Evolutionary conservation across 306 rosid species (phyloP).

Genomic region (Corylus americana): DNA sequence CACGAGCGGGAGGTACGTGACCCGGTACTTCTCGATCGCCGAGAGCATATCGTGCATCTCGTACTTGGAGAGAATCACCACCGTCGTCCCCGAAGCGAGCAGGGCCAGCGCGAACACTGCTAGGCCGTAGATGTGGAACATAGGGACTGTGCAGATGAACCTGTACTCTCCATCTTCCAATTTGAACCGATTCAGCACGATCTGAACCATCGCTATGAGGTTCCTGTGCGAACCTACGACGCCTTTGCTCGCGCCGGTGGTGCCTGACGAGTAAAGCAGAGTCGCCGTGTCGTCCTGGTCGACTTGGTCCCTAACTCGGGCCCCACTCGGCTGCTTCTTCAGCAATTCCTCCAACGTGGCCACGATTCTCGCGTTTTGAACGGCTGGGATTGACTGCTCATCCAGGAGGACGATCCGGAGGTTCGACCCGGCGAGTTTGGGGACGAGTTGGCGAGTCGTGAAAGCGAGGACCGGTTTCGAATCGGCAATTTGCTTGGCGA

Average conservation of each 20-base stretch:
- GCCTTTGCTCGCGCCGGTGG: conserved; percentile 91
- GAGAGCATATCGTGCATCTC: conserved; percentile 79
- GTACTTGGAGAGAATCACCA: conserved; percentile 71
- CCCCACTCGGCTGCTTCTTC: conserved; percentile 29
- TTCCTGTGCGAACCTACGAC: conserved; percentile 80
- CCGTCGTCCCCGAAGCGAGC: conserved; percentile 62
- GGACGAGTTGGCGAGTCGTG: conserved; percentile 50
- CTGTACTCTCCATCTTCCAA: conserved; percentile 38
- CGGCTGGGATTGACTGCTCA: background rate
- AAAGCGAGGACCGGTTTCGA: conserved; percentile 75
- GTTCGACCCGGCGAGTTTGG: conserved; percentile 51
- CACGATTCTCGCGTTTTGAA: conserved; percentile 6
- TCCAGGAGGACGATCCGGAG: conserved; percentile 65
- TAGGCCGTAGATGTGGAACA: conserved; percentile 91
- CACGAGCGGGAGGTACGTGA: conserved; percentile 71
- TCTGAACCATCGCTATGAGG: conserved; percentile 66
- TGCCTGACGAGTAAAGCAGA: conserved; percentile 81
- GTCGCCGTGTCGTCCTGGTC: conserved; percentile 82
- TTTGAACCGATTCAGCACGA: conserved; percentile 43
- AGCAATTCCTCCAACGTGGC: conserved; percentile 52
- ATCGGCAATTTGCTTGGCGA: conserved; percentile 75
- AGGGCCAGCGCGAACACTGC: conserved; percentile 66
- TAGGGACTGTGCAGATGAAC: conserved; percentile 82
- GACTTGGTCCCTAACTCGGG: conserved; percentile 45
- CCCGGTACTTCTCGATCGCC: conserved; percentile 51